These are phyloP conservation scores for Botryotinia globosa DNA, from an alignment of 2,329 filamentous ascomycete species.

Conservation along the genomic window DNA sequence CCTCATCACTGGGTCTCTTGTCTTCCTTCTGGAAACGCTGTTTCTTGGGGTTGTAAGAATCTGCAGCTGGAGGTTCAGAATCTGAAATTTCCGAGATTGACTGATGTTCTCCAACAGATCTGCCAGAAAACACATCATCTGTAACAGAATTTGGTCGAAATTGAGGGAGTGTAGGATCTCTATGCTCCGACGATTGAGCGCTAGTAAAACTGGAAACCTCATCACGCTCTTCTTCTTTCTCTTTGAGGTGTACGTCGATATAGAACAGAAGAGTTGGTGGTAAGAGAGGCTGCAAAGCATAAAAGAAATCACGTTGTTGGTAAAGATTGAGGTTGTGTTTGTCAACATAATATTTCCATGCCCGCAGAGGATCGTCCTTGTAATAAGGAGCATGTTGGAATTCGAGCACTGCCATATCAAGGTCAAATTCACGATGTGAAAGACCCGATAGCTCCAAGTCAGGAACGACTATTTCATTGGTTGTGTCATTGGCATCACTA, in stretches of 20 bases:
- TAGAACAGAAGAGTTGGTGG: neutral
- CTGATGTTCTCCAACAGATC: neutral
- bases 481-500: constrained; percentile 20
- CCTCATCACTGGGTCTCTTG: constrained; percentile 18
- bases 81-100: neutral
- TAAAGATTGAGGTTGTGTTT: neutral
- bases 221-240: constrained; percentile 10
- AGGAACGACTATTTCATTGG: neutral
- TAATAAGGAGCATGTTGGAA: neutral
- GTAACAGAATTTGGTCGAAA: constrained; percentile 56
- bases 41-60: neutral
- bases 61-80: neutral
- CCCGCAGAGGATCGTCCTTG: constrained; percentile 1
- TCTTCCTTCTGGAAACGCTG: constrained; percentile 5
- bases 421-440: constrained; percentile 4
- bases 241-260: constrained; percentile 5
- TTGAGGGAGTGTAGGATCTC: constrained; percentile 65
- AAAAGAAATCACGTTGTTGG: neutral
- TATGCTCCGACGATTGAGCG: constrained; percentile 15
- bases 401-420: constrained; percentile 1
- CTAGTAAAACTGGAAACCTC: constrained; percentile 3
- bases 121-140: neutral
- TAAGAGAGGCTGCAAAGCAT: neutral
- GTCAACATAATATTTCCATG: constrained; percentile 11
- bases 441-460: neutral